phyloP scores from a whole-genome alignment of 352 stramenopile genomes.

The Globisporangium nagaii region DNA sequence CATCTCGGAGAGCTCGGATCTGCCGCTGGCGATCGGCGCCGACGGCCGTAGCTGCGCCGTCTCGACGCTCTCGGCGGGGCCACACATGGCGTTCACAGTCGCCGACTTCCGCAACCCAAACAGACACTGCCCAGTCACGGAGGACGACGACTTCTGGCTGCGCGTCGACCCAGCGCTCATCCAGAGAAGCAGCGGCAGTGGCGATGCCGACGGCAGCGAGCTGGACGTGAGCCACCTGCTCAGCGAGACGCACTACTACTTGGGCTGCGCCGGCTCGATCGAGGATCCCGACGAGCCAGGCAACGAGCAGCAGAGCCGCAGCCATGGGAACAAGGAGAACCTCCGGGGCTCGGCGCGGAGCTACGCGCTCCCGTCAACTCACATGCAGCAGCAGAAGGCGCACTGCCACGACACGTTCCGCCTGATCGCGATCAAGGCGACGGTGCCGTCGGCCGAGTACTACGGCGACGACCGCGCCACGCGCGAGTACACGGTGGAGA shows the following conservation, averaged over 20 bases:
- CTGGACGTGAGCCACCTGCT: slow-evolving; percentile 37
- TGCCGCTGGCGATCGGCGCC: slow-evolving; percentile 42
- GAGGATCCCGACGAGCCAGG: slow-evolving; percentile 13
- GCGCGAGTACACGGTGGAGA: slow-evolving; percentile 55
- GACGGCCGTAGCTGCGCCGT: slow-evolving; percentile 30
- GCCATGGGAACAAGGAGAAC: slow-evolving; percentile 3
- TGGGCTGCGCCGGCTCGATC: slow-evolving; percentile 44
- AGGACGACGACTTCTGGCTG: slow-evolving; percentile 53
- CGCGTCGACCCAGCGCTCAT: slow-evolving; percentile 29
- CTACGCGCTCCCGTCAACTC: background rate
- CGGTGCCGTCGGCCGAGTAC: slow-evolving; percentile 29
- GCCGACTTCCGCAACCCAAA: slow-evolving; percentile 53
- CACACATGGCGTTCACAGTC: slow-evolving; percentile 65
- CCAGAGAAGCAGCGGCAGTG: background rate
- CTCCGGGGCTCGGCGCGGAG: background rate
- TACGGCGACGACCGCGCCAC: slow-evolving; percentile 62
- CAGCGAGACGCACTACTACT: slow-evolving; percentile 47
- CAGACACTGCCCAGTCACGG: slow-evolving; percentile 29
- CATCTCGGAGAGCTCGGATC: slow-evolving; percentile 32
- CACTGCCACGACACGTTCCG: slow-evolving; percentile 24
- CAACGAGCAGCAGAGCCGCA: background rate
- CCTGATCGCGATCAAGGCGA: slow-evolving; percentile 54
- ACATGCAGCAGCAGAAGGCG: background rate
- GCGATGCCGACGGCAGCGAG: background rate
- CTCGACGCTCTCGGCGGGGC: slow-evolving; percentile 17